A percentile compares a stretch with the other conserved stretches of the same genome.
These are phyloP conservation scores for Nitzschia inconspicua DNA, from an alignment of 108 stramenopile genomes.

Conservation along the genomic window DNA sequence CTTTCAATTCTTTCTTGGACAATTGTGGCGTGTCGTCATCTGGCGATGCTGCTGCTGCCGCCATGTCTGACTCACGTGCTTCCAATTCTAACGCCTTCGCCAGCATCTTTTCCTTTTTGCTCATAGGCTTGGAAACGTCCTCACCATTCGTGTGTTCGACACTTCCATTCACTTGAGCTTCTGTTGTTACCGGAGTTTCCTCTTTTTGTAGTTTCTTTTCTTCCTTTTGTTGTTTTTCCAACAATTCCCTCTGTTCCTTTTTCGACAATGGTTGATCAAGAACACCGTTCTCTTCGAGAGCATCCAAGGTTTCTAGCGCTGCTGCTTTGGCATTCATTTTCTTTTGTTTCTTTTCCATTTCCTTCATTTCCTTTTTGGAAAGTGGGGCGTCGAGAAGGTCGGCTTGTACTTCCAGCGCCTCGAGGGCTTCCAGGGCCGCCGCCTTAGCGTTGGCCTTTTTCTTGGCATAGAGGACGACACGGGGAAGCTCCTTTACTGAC, in stretches of 20 bases:
- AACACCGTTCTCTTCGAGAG: constrained; percentile 27
- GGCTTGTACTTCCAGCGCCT: constrained; percentile 43
- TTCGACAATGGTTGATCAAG: constrained; percentile 29
- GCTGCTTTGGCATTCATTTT: constrained; percentile 42
- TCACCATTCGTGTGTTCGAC: neutral
- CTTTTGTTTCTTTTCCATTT: constrained; percentile 41
- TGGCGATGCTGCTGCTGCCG: neutral
- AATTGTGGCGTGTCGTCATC: constrained; percentile 32
- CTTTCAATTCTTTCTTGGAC: constrained; percentile 48
- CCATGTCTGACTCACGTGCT: constrained; percentile 15
- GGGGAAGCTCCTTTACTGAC: neutral
- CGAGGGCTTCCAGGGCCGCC: constrained; percentile 57
- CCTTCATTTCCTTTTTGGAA: constrained; percentile 28
- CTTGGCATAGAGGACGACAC: constrained; percentile 51
- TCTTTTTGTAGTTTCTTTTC: constrained; percentile 1
- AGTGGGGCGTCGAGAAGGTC: constrained; percentile 20
- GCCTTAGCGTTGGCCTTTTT: constrained; percentile 53
- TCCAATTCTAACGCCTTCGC: constrained; percentile 33
- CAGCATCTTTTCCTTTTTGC: constrained; percentile 44
- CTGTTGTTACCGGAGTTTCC: neutral
- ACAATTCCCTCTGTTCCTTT: constrained; percentile 38
- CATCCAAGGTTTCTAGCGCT: constrained; percentile 63
- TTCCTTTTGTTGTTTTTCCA: constrained; percentile 39
- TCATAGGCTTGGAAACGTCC: constrained; percentile 12
- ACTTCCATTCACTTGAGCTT: constrained; percentile 1